Percentiles rank a stretch among this genome's conserved stretches.
Evolutionary conservation across 139 green algal genomes (phyloP).

Genomic region (Asterochloris erici): DNA sequence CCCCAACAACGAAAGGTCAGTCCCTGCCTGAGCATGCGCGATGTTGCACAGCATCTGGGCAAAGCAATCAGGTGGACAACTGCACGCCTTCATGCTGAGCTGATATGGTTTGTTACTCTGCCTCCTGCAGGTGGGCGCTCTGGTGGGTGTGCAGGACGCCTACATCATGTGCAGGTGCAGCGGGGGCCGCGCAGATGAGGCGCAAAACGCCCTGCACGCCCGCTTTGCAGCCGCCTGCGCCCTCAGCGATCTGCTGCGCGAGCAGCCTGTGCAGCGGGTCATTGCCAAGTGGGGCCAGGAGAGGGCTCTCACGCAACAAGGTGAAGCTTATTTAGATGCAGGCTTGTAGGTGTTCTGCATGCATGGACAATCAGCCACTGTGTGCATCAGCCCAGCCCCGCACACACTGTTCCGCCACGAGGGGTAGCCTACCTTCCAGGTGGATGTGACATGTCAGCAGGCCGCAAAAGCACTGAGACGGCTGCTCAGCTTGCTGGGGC

Average conservation of each 20-base stretch:
- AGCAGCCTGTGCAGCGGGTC: conserved; percentile 28
- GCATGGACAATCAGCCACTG: not conserved
- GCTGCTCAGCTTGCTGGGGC: not conserved
- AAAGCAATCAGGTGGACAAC: not conserved
- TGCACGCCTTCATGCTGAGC: not conserved
- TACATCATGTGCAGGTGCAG: not conserved
- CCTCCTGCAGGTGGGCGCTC: not conserved
- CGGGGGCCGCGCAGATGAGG: conserved; percentile 9
- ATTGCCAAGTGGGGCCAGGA: conserved; percentile 34
- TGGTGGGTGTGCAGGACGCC: conserved; percentile 17
- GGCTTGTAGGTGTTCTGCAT: not conserved
- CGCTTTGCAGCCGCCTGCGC: conserved; percentile 46
- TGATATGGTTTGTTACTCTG: not conserved
- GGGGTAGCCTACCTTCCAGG: not conserved
- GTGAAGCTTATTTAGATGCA: not conserved
- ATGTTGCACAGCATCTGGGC: too few relatives aligned
- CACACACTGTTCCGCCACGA: not conserved
- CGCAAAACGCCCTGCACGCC: conserved; percentile 23
- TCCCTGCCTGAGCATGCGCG: not conserved
- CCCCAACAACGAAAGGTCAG: conserved; percentile 2
- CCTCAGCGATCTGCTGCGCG: conserved; percentile 35
- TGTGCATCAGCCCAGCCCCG: not conserved
- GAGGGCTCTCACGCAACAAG: not conserved
- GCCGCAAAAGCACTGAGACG: not conserved
- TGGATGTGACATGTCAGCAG: not conserved